Base-by-base conservation (phyloP, 1,139 yeast species). In the Torulaspora globosa region DNA sequence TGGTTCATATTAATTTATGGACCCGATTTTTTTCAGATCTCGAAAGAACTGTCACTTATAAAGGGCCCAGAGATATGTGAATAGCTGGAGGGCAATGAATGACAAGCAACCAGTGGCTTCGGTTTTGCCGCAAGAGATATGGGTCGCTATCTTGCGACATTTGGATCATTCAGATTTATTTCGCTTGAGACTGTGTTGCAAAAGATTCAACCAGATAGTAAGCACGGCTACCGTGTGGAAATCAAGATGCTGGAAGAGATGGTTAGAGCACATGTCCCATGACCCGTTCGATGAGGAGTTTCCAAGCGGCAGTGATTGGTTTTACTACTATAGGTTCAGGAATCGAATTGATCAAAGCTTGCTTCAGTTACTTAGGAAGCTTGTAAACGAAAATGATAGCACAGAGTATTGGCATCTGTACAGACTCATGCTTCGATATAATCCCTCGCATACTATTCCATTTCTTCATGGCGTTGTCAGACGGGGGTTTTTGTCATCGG, bases 241-340 rank as follows among this genome's bases (percentile, higher is more conserved):
- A 21, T 44, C 50, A 10, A 43, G 49, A 36, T 53, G 57, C 34
- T 38, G 33, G 23, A 36, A 36, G 31, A 39, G 47, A 23, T 53
- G 57, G 57, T 43, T 52, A 19, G 27, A 28, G 9, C 42, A 47
- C 24, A 48, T 48, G 32, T 28, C 36, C 3, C 41, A 47, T 16
- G 55, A 49, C 21, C 23, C 41, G 3, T 35, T 45, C 5, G 27
- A 29, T 36, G 36, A 21, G 4, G 36, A 37, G n/a, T 8, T 21
- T 24, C 31, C 34, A 10, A 39, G 44, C 10, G 46, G 40, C 6
- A 34, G 37, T 8, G 46, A 47, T 26, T 55, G 57, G 58, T 55
- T 55, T 32, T 46, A 52, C 15, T 53, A 50, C 26, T 55, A 41
- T 26, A 37, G 55, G 30, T 46, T 30, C 10, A 44, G 55, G 27